Base-by-base conservation (phyloP, 176 grass and related monocot genomes). In the Raddia distichophylla region DNA sequence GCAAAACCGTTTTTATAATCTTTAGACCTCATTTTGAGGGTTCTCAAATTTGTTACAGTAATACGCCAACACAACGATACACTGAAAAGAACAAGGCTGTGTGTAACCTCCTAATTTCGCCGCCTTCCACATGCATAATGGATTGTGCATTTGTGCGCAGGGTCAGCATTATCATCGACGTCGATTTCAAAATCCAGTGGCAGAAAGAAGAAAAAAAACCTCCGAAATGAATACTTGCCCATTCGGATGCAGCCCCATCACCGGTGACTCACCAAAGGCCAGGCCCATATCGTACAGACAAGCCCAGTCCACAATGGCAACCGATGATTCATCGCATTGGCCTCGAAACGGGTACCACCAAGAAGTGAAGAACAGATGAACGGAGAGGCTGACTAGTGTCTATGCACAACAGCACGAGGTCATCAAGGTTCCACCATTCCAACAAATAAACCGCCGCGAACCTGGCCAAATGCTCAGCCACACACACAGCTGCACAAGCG, bases 381-480 rank as follows among this genome's bases (percentile, higher is more conserved):
- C 1, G 3, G 19, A 16, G 19, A 44, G 47, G 35, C 12, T 10
- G 13, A 5, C 18, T 5, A 52, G 17, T 17, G 32, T n/a, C 27
- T 59, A 67, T 71, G 83, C 83, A 71, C 82, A 16, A 60, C 58
- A 62, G 74, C 83, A 71, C 82, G 9, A 69, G 50, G 54, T 35
- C 73, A 50, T 53, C 40, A 15, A 14, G 37, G 2, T 58, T 9
- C 22, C n/a, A 14, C 54, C 42, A 8, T 65, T 55, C 56, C 43
- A 49, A 43, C 69, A 49, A 43, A 13, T 48, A 73, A 63, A 56
- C 66, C 12, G 11, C 15, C 44, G 12, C 27, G 4, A 32, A 5
- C 20, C 12, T 14, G 10, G 0, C 16, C 32, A 14, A 32, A 48
- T 22, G 11, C 27, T 27, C 27, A 27, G 27, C 27, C 27, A 27